Evolutionary conservation across 306 rosid genomes (phyloP), one percentile per base, ranked within the genome.

Genomic region (Rosa persica): DNA sequence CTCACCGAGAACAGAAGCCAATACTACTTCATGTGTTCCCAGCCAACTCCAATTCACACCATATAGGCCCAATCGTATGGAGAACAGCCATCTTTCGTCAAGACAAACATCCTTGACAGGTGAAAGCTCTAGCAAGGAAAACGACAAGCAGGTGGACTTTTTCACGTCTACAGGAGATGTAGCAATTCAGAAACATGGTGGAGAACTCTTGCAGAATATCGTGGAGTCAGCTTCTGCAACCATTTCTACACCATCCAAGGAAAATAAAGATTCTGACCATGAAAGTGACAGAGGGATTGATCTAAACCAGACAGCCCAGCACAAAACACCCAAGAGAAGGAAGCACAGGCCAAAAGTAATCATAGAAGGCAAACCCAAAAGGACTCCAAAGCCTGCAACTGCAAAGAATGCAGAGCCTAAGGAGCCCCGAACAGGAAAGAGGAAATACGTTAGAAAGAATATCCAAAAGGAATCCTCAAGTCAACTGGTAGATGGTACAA

Each of bases 311-410:
- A 93, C 98, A 69, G 93, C 98, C 39, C 83, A 74, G 79, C 91
- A 84, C 89, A 95, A 91, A 86, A 75, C 88, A 68, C 79, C 90
- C 16, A 88, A 78, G 78, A 84, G 91, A 70, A 88, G 86, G 85
- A 95, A 95, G 80, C 98, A 95, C 83, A 93, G 98, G 86, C 98
- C 98, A 27, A 95, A 93, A 85, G 99, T 95, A 69, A 83, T 95
- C 54, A 78, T 25, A 44, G 98, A 91, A 88, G 88, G 86, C 58
- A 92, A 91, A 51, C 85, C 90, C 74, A 89, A 84, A 85, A 89
- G 81, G 79, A 80, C 74, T 43, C 81, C 88, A 76, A 89, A 85
- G 68, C 76, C 85, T 60, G 83, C 81, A 80, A 80, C 81, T 74
- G 80, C 81, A 11, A 87, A 86, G 64, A 64, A 76, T 74, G 69